phyloP scores from a whole-genome alignment of 352 stramenopile genomes.

The Paralagenidium karlingii region DNA sequence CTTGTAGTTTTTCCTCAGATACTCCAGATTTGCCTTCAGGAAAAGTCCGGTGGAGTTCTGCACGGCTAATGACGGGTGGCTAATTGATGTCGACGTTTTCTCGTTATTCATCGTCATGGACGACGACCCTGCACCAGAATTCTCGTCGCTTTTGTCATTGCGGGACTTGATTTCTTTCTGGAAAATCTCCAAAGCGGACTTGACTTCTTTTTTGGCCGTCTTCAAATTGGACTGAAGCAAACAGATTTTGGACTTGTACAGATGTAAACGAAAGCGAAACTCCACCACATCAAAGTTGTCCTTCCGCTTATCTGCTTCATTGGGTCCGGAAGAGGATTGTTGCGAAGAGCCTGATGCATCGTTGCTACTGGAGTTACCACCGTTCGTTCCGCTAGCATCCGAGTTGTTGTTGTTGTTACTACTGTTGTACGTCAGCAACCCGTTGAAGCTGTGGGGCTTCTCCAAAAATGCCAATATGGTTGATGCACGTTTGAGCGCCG shows the following conservation, averaged over 20 bases:
- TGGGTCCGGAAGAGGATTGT: not conserved
- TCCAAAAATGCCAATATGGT: conserved; percentile 83
- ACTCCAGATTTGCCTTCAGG: conserved; percentile 89
- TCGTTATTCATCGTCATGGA: conserved; percentile 27
- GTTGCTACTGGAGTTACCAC: not conserved
- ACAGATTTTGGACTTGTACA: conserved; percentile 89
- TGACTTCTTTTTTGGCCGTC: conserved; percentile 88
- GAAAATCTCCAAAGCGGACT: conserved; percentile 87
- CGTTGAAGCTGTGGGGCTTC: conserved; percentile 84
- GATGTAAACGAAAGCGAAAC: conserved; percentile 83
- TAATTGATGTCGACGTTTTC: conserved; percentile 62
- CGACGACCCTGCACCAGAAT: conserved; percentile 1
- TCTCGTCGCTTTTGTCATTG: conserved; percentile 3
- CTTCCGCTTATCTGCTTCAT: conserved; percentile 16
- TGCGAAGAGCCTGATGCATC: not conserved
- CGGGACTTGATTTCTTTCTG: conserved; percentile 83
- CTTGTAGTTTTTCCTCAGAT: conserved; percentile 90
- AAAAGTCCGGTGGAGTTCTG: conserved; percentile 85
- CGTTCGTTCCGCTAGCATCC: not conserved
- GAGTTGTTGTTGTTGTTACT: not conserved
- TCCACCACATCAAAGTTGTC: conserved; percentile 58
- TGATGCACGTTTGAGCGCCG: conserved; percentile 76
- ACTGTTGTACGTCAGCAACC: conserved; percentile 18
- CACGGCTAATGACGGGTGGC: conserved; percentile 61
- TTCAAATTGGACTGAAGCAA: conserved; percentile 81